Conservation (phyloP, 192 early-diverging fungal genomes). For the Chytriomyces confervae region DNA sequence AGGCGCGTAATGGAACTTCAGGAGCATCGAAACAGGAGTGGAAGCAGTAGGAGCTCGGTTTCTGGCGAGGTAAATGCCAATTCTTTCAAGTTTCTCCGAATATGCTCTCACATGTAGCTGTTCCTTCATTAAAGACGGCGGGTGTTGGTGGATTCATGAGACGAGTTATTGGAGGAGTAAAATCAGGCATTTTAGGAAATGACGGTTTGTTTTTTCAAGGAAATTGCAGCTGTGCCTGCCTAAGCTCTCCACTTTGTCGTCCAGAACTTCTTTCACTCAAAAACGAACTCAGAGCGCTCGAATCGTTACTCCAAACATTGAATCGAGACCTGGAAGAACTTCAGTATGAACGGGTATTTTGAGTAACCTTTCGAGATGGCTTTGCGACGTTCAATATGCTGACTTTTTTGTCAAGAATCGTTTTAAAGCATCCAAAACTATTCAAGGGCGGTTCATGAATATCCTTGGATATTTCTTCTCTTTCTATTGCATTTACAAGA, state of each 20-base stretch:
- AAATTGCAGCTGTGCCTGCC: too few relatives aligned
- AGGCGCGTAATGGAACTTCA: conserved; percentile 55
- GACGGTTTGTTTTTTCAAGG: conserved; percentile 35
- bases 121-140: conserved; percentile 75
- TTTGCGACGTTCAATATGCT: neutral
- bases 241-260: conserved; percentile 14
- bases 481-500: conserved; percentile 88
- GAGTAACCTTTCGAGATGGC: neutral
- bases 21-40: neutral
- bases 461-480: conserved; percentile 86
- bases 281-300: conserved; percentile 63
- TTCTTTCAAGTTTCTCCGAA: conserved; percentile 91
- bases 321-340: conserved; percentile 82
- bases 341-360: conserved; percentile 69
- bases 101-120: conserved; percentile 88
- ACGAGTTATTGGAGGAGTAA: conserved; percentile 56
- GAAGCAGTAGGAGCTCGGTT: neutral
- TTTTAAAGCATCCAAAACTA: conserved; percentile 66
- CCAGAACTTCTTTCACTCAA: conserved; percentile 53
- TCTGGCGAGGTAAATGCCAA: conserved; percentile 63
- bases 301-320: conserved; percentile 72
- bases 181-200: conserved; percentile 28
- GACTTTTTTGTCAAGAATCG: conserved; percentile 49
- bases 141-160: conserved; percentile 70
- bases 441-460: conserved; percentile 80